Percentiles rank a stretch among this genome's conserved stretches.
Evolutionary conservation across 495 filamentous ascomycete species (phyloP).

Genomic region (Trichoderma erinaceum): DNA sequence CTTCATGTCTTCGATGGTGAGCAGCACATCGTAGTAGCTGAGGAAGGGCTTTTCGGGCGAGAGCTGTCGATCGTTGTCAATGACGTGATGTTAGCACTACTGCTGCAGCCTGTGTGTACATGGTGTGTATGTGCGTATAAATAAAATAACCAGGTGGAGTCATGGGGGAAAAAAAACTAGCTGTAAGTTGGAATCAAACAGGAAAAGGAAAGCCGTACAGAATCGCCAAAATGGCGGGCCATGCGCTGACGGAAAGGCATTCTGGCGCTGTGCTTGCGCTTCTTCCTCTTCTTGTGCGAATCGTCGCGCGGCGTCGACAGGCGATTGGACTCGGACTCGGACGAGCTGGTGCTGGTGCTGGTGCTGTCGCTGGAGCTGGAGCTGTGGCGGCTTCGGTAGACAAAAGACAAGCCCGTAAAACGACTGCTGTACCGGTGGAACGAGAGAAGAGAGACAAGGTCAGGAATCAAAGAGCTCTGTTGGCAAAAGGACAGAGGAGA

Average conservation of each 20-base stretch:
- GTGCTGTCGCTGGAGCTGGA: slow-evolving; percentile 8
- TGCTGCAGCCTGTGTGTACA: background rate
- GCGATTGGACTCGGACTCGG: background rate
- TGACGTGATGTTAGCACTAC: background rate
- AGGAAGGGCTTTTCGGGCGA: slow-evolving; percentile 35
- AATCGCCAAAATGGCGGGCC: slow-evolving; percentile 31
- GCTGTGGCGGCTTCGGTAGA: background rate
- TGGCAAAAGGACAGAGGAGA: background rate
- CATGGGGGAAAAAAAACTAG: background rate
- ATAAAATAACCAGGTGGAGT: background rate
- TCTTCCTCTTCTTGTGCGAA: slow-evolving; percentile 1
- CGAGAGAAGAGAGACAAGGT: background rate
- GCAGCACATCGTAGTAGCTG: slow-evolving; percentile 41
- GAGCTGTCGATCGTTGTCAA: slow-evolving; percentile 19
- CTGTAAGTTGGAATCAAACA: background rate
- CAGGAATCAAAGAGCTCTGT: background rate
- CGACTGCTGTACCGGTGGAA: background rate
- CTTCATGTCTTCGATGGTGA: slow-evolving; percentile 69
- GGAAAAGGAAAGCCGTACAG: slow-evolving; percentile 22
- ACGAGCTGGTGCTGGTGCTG: slow-evolving; percentile 11
- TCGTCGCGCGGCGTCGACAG: background rate
- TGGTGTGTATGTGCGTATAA: background rate
- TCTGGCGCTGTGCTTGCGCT: slow-evolving; percentile 12
- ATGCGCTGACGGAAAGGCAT: slow-evolving; percentile 33
- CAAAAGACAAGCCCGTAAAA: slow-evolving; percentile 5